Evolutionary conservation across 768 basidiomycete species (phyloP), one percentile per base, ranked within the genome.

Genomic region (Tylopilus sp.): DNA sequence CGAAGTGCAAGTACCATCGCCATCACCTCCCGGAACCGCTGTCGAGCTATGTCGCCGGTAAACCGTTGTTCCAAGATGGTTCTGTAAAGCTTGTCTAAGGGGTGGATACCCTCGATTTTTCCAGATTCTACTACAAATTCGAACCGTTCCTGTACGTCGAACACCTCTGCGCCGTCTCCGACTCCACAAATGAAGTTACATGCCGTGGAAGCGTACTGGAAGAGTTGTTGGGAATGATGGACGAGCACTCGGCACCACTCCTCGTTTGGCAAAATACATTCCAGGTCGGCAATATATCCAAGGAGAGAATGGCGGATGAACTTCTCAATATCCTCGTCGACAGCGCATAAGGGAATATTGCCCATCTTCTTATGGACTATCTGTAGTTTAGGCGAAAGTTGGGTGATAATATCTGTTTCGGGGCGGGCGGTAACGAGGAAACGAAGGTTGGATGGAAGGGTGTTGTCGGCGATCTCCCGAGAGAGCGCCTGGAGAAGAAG

Each of bases 371-470:
- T 52, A n/a, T 31, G 53, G 12, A 49, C 12, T 1, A 50, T 8
- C 2, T 38, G 28, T 1, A 44, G 8, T 3, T 38, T n/a, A 4
- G 52, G 4, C 2, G 52, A 11, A n/a, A 53, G 28, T 16, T n/a
- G n/a, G 13, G 2, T 4, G 7, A 55, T 24, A n/a, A 50, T 46
- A 30, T 61, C 30, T 56, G 4, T 40, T 13, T 66, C 61, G 3
- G 58, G 59, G 1, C 61, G 59, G 33, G 48, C 29, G 17, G 61
- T 65, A n/a, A n/a, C n/a, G n/a, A n/a, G n/a, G n/a, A n/a, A n/a
- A n/a, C n/a, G n/a, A n/a, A n/a, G n/a, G n/a, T 10, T 33, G 31
- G 31, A 11, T 12, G 31, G 31, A 33, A 33, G 31, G 31, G 31
- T 33, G 16, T 33, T 4, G 31, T 33, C 31, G 4, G 31, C 31